Evolutionary conservation across 2,329 filamentous ascomycete genomes (phyloP).

Genomic region (Falciphora oryzae): DNA sequence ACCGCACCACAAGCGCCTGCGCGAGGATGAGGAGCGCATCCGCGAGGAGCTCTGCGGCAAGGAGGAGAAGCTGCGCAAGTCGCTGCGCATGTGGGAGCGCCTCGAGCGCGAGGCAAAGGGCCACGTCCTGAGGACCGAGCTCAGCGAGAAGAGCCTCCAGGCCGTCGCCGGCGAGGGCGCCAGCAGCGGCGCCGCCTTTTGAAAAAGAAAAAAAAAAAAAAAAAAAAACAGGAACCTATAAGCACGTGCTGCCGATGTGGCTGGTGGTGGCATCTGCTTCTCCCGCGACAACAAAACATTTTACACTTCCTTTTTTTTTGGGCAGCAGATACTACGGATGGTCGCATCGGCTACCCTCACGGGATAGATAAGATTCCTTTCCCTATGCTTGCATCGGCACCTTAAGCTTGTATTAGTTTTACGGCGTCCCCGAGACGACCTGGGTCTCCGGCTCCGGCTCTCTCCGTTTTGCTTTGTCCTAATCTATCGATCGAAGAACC

Average conservation of each 20-base stretch:
- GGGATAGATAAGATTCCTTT: too few species aligned
- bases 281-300: too few species aligned
- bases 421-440: neutral
- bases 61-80: slow-evolving; percentile 49
- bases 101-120: slow-evolving; percentile 48
- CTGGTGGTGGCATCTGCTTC: too few species aligned
- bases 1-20: slow-evolving; percentile 46
- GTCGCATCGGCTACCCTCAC: too few species aligned
- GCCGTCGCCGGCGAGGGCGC: slow-evolving; percentile 51
- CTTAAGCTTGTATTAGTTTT: neutral
- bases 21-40: slow-evolving; percentile 53
- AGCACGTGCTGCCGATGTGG: too few species aligned
- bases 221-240: too few species aligned
- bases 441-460: too few species aligned
- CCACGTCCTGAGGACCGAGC: slow-evolving; percentile 49
- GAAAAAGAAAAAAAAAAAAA: slow-evolving; percentile 7
- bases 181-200: slow-evolving; percentile 51
- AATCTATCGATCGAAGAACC: neutral
- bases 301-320: neutral
- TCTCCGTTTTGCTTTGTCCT: neutral
- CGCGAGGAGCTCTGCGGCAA: slow-evolving; percentile 46
- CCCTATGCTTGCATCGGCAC: too few species aligned
- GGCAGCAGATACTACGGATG: too few species aligned
- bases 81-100: slow-evolving; percentile 47
- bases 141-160: slow-evolving; percentile 51